Evolutionary conservation across 495 filamentous ascomycete species (phyloP).

Genomic region (Xeromyces bisporus): DNA sequence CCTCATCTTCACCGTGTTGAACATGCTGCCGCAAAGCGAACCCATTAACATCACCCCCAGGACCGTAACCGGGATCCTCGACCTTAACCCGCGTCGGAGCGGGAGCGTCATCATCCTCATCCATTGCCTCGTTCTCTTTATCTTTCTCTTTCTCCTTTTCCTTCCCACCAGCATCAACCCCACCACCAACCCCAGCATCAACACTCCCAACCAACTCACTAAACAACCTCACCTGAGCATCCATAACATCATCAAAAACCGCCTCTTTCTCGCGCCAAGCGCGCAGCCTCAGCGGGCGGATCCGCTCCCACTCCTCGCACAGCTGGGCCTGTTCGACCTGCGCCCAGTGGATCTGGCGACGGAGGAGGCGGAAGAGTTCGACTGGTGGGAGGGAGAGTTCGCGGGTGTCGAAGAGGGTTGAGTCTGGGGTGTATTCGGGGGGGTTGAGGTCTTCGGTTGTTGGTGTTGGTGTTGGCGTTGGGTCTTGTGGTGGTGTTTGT

Average conservation of each 20-base stretch:
- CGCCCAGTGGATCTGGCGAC: slow-evolving; percentile 67
- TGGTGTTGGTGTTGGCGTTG: slow-evolving; percentile 28
- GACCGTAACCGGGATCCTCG: too few relatives aligned
- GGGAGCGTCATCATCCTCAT: too few relatives aligned
- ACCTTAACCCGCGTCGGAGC: too few relatives aligned
- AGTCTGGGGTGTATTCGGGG: slow-evolving; percentile 21
- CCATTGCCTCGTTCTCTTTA: too few relatives aligned
- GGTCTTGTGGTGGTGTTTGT: slow-evolving; percentile 34
- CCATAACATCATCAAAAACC: slow-evolving; percentile 41
- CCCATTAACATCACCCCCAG: too few relatives aligned
- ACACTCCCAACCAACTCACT: slow-evolving; percentile 17
- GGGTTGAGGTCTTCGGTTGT: slow-evolving; percentile 33
- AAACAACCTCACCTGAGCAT: slow-evolving; percentile 34
- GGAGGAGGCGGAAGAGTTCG: slow-evolving; percentile 55
- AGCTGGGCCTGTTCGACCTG: slow-evolving; percentile 51
- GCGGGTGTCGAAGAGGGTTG: slow-evolving; percentile 44
- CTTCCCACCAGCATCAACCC: too few relatives aligned
- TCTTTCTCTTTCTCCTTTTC: too few relatives aligned
- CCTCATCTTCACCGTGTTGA: too few relatives aligned
- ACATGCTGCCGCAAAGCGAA: too few relatives aligned
- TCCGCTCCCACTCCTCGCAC: slow-evolving; percentile 40
- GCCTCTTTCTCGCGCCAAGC: slow-evolving; percentile 79
- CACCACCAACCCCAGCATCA: too few relatives aligned
- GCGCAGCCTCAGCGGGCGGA: slow-evolving; percentile 49
- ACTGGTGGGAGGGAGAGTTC: slow-evolving; percentile 54